Percentiles rank a stretch among this genome's conserved stretches.
Conservation (phyloP, 2,329 filamentous ascomycete genomes). For the Nigrospora sphaerica region DNA sequence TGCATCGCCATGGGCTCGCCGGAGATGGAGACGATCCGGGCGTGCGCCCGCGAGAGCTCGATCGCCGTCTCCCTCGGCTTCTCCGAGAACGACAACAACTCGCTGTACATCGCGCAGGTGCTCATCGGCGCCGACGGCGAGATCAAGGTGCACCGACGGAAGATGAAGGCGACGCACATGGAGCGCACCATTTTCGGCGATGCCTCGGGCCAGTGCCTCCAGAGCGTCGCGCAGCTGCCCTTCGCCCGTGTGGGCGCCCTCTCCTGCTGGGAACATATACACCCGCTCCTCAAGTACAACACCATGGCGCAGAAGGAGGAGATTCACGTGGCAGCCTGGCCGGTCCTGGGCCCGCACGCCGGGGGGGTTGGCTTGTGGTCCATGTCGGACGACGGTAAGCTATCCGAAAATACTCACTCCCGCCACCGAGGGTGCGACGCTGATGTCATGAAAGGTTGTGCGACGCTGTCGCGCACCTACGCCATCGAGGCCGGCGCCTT, state of each 20-base stretch:
- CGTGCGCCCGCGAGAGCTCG: slow-evolving; percentile 21
- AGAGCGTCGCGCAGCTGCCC: slow-evolving; percentile 23
- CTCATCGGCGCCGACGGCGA: slow-evolving; percentile 34
- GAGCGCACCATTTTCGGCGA: slow-evolving; percentile 44
- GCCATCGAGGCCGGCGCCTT: slow-evolving; percentile 49
- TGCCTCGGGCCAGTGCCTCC: slow-evolving; percentile 27
- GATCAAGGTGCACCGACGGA: slow-evolving; percentile 31
- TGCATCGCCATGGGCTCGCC: slow-evolving; percentile 19
- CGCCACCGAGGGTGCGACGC: neutral
- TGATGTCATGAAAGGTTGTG: slow-evolving; percentile 19
- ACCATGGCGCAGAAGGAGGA: slow-evolving; percentile 33
- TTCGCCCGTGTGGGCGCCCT: slow-evolving; percentile 32
- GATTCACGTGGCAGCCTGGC: slow-evolving; percentile 43
- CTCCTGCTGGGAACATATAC: slow-evolving; percentile 43
- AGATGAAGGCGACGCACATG: slow-evolving; percentile 47
- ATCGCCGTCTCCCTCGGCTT: slow-evolving; percentile 39
- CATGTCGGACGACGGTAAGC: slow-evolving; percentile 21
- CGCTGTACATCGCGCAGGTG: slow-evolving; percentile 37
- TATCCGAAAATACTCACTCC: neutral
- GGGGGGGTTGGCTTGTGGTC: slow-evolving; percentile 18
- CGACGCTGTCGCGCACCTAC: slow-evolving; percentile 42
- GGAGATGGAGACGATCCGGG: slow-evolving; percentile 28
- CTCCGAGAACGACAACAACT: slow-evolving; percentile 27
- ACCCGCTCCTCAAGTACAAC: slow-evolving; percentile 42
- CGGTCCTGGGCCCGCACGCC: slow-evolving; percentile 16